Evolutionary conservation across 108 stramenopile genomes (phyloP).

Genomic region (Schizochytrium sp.): DNA sequence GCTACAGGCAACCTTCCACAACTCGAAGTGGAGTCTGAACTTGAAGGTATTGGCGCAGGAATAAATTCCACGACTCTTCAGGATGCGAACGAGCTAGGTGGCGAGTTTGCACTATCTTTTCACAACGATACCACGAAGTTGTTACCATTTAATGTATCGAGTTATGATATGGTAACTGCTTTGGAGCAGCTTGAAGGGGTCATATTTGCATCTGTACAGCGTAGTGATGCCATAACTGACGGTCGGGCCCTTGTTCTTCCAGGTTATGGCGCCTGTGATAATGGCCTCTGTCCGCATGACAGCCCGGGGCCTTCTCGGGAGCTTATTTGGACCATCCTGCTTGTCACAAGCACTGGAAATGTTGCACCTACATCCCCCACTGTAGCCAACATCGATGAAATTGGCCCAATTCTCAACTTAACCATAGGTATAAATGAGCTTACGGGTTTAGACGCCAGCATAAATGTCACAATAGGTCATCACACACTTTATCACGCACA

Average conservation of each 20-base stretch:
- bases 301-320: constrained; percentile 35
- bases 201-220: neutral
- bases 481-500: neutral
- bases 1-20: constrained; percentile 69
- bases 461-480: neutral
- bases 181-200: constrained; percentile 58
- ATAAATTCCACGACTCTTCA: constrained; percentile 70
- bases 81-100: constrained; percentile 81
- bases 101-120: constrained; percentile 78
- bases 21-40: constrained; percentile 63
- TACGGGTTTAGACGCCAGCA: constrained; percentile 49
- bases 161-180: constrained; percentile 31
- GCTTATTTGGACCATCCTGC: constrained; percentile 44
- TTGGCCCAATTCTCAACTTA: constrained; percentile 59
- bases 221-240: neutral
- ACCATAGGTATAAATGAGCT: neutral
- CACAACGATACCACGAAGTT: constrained; percentile 69
- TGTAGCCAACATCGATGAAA: constrained; percentile 49
- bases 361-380: constrained; percentile 24
- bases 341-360: neutral
- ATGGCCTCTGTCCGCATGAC: neutral
- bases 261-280: neutral
- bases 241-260: neutral
- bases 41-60: constrained; percentile 76
- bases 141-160: constrained; percentile 61